Evolutionary conservation across 129 eudicot species (phyloP), one percentile per base, ranked within the genome.

Genomic region (Cynara cardunculus): DNA sequence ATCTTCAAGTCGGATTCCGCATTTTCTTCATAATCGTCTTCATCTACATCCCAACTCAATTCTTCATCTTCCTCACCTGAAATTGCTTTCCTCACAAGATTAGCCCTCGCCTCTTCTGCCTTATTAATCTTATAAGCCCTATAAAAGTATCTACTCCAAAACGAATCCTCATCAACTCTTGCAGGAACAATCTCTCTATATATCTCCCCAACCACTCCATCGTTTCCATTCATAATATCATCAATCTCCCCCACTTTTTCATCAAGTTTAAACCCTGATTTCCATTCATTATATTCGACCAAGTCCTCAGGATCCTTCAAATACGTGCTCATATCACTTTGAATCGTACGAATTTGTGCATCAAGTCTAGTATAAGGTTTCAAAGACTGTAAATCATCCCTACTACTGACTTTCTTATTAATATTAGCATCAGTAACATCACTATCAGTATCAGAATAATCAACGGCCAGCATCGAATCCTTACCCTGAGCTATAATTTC

Each of bases 31-130:
- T 89, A 86, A 35, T 89, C 94, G 13, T 92, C 93, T 21, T 91
- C 97, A 41, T 93, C 98, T 4, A 91, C 94, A 86, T 93, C 98
- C 98, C 98, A 93, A 68, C 91, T 86, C 85, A 93, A 80, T 22
- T 91, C 98, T 46, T 93, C 97, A 44, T 91, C 95, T 27, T 87
- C 96, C 76, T 91, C 94, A 14, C 88, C 94, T 0, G 84, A 31
- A 26, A 91, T 84, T 0, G 90, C 98, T 59, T 90, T 84, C 39
- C 82, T 89, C 32, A 93, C 97, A 72, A 91, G 81, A 90, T 79
- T 88, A 74, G 81, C 86, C 71, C 98, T 85, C 0, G 92, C 93
- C 87, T 93, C 98, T 83, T 93, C 98, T 0, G 88, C 91, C 56
- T 85, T 87, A 81, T 70, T 84, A 76, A 91, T 78, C 85, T 82